phyloP scores from a whole-genome alignment of 148 eudicot species.

The Nyssa sinensis region DNA sequence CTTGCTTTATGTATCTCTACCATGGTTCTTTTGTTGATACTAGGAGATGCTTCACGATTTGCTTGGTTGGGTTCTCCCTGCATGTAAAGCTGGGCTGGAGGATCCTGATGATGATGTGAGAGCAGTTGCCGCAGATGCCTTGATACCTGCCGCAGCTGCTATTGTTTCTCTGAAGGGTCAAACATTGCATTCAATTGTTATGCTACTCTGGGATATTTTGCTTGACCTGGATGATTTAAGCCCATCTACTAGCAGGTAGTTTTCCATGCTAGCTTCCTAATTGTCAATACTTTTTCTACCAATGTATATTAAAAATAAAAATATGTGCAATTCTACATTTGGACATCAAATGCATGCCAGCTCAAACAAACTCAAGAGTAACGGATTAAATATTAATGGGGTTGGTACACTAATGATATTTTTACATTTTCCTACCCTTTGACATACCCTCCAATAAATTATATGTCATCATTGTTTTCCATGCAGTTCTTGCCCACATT shows the following conservation, averaged over 20 bases:
- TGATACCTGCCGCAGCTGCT: conserved; percentile 85
- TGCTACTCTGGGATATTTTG: conserved; percentile 95
- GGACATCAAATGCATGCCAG: no score
- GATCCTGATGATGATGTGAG: conserved; percentile 99
- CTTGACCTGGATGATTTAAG: conserved; percentile 98
- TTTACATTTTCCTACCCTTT: not conserved
- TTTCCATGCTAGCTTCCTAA: conserved; percentile 1
- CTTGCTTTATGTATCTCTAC: conserved; percentile 8
- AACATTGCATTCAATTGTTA: conserved; percentile 68
- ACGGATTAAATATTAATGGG: not conserved
- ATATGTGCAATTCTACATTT: not conserved
- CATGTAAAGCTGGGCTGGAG: conserved; percentile 95
- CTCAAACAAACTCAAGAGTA: not conserved
- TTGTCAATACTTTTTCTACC: not conserved
- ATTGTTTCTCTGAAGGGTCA: conserved; percentile 69
- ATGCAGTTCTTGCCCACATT: no score
- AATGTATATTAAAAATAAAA: not conserved
- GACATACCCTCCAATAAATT: not conserved
- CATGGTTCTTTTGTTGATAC: conserved; percentile 15
- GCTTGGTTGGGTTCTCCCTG: conserved; percentile 83
- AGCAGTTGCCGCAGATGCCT: conserved; percentile 99
- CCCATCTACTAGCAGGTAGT: conserved; percentile 89
- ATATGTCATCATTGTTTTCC: not conserved
- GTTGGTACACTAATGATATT: no score
- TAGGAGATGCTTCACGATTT: conserved; percentile 86